These are phyloP conservation scores for Pleurotus salmoneostramineus DNA, from an alignment of 768 basidiomycete species.

Conservation along the genomic window DNA sequence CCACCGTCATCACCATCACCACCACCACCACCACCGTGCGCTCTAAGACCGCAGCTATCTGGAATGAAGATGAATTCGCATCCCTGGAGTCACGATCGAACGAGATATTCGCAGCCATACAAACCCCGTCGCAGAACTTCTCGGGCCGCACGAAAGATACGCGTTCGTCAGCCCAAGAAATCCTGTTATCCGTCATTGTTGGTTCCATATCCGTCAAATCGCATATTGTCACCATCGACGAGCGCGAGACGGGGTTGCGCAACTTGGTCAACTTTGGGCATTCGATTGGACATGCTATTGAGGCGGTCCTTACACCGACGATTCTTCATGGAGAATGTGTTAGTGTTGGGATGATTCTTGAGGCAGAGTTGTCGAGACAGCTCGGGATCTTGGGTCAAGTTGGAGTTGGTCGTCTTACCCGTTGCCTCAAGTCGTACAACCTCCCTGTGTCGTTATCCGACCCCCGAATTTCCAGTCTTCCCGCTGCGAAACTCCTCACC, in stretches of 20 bases:
- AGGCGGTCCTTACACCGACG: slow-evolving; percentile 89
- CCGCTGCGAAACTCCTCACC: slow-evolving; percentile 67
- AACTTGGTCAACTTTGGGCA: slow-evolving; percentile 99
- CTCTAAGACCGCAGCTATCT: slow-evolving; percentile 97
- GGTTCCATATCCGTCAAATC: slow-evolving; percentile 95
- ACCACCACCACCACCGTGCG: background rate
- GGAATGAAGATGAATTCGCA: slow-evolving; percentile 88
- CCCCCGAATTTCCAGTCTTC: slow-evolving; percentile 69
- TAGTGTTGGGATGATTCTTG: slow-evolving; percentile 93
- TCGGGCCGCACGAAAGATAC: slow-evolving; percentile 56
- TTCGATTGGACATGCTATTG: slow-evolving; percentile 97
- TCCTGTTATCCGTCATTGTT: slow-evolving; percentile 87
- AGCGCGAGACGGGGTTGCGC: slow-evolving; percentile 93
- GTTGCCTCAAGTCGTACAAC: slow-evolving; percentile 88
- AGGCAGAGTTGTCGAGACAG: slow-evolving; percentile 89
- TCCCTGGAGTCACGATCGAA: slow-evolving; percentile 81
- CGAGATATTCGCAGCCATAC: slow-evolving; percentile 85
- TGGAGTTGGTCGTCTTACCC: slow-evolving; percentile 83
- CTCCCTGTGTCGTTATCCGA: slow-evolving; percentile 82
- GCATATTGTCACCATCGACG: slow-evolving; percentile 95
- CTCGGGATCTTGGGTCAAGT: slow-evolving; percentile 89
- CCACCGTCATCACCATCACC: too few species aligned
- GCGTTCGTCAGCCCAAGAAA: slow-evolving; percentile 72
- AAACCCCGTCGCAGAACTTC: slow-evolving; percentile 57
- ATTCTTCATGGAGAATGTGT: slow-evolving; percentile 98